Percentiles rank a stretch among this genome's conserved stretches.
These are phyloP conservation scores for Chlorociboria aeruginascens DNA, from an alignment of 495 filamentous ascomycete species.

Conservation along the genomic window DNA sequence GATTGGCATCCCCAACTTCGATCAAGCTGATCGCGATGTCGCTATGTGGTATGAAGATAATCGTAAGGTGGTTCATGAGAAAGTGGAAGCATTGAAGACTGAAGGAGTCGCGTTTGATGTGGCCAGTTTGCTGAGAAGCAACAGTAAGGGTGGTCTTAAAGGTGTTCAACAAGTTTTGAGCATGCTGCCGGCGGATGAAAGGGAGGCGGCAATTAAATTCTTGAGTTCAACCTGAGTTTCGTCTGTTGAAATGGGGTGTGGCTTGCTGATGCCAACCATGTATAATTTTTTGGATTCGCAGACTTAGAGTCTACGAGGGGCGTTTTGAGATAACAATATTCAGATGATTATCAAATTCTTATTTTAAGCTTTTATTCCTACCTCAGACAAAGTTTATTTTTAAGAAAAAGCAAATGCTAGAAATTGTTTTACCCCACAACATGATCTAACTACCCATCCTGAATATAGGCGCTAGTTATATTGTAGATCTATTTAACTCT, in stretches of 20 bases:
- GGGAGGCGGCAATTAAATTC: constrained; percentile 73
- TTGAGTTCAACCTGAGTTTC: constrained; percentile 30
- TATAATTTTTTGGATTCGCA: background rate
- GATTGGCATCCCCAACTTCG: constrained; percentile 61
- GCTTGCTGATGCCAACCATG: background rate
- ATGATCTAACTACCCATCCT: no score
- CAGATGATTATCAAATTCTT: no score
- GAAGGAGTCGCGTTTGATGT: constrained; percentile 72
- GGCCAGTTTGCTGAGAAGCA: constrained; percentile 54
- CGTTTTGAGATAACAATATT: no score
- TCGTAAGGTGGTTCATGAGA: constrained; percentile 61
- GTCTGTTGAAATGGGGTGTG: no score
- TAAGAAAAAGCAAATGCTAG: no score
- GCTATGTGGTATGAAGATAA: constrained; percentile 98
- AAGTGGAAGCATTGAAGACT: constrained; percentile 67
- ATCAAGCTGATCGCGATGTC: constrained; percentile 66
- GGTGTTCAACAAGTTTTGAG: constrained; percentile 76
- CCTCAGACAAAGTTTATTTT: no score
- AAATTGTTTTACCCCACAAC: no score
- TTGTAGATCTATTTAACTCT: no score
- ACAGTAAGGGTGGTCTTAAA: constrained; percentile 70
- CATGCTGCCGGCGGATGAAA: constrained; percentile 77
- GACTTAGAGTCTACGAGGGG: no score
- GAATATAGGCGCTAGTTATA: no score
- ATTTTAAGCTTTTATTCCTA: no score